Evolutionary conservation across 306 rosid genomes (phyloP).

Genomic region (Oxytropis ochrocephala): DNA sequence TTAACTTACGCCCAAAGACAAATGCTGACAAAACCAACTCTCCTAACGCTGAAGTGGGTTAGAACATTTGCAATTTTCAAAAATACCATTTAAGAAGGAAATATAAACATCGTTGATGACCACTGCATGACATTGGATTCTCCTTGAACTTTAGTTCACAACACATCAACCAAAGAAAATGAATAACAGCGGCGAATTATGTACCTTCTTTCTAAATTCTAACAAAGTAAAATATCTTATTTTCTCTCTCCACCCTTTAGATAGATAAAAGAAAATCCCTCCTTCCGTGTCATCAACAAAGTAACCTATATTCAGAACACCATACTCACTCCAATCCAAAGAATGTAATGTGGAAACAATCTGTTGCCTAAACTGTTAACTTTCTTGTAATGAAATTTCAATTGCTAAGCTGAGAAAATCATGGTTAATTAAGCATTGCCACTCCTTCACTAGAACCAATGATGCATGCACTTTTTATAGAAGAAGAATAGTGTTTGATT

Average conservation of each 20-base stretch:
- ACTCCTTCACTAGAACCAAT: slow-evolving; percentile 13
- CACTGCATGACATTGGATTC: slow-evolving; percentile 19
- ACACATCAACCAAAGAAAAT: neutral
- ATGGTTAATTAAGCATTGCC: slow-evolving; percentile 18
- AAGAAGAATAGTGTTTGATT: slow-evolving; percentile 13
- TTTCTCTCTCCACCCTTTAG: neutral
- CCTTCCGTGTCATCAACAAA: neutral
- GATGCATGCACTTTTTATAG: slow-evolving; percentile 9
- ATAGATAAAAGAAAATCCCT: neutral
- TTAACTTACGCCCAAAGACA: neutral
- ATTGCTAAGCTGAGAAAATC: slow-evolving; percentile 7
- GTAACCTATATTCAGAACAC: slow-evolving; percentile 16
- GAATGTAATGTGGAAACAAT: slow-evolving; percentile 12
- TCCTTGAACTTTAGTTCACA: slow-evolving; percentile 3
- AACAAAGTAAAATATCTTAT: slow-evolving; percentile 7
- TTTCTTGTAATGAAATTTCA: slow-evolving; percentile 15
- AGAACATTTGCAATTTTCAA: slow-evolving; percentile 8
- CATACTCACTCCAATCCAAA: slow-evolving; percentile 23
- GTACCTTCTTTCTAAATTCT: neutral
- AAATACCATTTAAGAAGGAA: neutral
- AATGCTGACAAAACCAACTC: neutral
- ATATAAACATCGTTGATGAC: neutral
- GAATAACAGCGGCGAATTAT: neutral
- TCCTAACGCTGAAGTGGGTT: neutral
- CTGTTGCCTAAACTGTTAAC: slow-evolving; percentile 2